Evolutionary conservation across 2,329 filamentous ascomycete genomes (phyloP).

Genomic region (Alternaria triticina): DNA sequence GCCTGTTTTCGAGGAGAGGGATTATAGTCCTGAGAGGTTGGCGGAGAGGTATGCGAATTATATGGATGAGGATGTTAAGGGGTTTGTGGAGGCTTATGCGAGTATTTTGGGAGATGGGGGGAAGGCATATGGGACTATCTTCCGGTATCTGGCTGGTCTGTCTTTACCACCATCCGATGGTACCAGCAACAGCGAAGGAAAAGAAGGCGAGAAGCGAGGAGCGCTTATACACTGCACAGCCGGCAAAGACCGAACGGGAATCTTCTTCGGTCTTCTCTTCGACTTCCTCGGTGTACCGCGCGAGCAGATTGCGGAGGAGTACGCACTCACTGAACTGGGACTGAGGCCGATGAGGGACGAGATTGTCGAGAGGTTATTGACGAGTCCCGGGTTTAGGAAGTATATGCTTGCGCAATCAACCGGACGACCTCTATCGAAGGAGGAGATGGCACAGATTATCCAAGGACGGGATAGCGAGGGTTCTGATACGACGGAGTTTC

Average conservation of each 20-base stretch:
- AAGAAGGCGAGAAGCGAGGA: conserved; percentile 47
- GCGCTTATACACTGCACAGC: conserved; percentile 76
- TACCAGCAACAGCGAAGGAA: background rate
- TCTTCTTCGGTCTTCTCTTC: conserved; percentile 71
- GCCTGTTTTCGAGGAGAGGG: conserved; percentile 68
- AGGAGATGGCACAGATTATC: conserved; percentile 57
- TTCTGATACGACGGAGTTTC: conserved; percentile 45
- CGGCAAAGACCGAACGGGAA: conserved; percentile 78
- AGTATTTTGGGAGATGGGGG: conserved; percentile 65
- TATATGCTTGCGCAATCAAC: conserved; percentile 26
- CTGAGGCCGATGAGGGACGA: conserved; percentile 54
- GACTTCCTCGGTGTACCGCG: conserved; percentile 67
- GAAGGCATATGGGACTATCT: conserved; percentile 63
- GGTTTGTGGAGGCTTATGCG: conserved; percentile 69
- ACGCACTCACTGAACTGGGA: conserved; percentile 69
- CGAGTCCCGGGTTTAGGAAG: conserved; percentile 30
- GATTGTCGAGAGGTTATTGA: conserved; percentile 60
- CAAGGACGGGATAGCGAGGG: conserved; percentile 30
- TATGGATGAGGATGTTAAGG: conserved; percentile 60
- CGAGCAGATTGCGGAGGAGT: conserved; percentile 67
- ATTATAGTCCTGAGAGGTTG: conserved; percentile 68
- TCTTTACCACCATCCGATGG: conserved; percentile 35
- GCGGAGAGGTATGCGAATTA: conserved; percentile 68
- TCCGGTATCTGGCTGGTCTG: conserved; percentile 61
- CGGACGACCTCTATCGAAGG: conserved; percentile 46